A percentile compares a stretch with the other conserved stretches of the same genome.
Conservation (phyloP, 2,329 filamentous ascomycete genomes). For the Claviceps sp. region DNA sequence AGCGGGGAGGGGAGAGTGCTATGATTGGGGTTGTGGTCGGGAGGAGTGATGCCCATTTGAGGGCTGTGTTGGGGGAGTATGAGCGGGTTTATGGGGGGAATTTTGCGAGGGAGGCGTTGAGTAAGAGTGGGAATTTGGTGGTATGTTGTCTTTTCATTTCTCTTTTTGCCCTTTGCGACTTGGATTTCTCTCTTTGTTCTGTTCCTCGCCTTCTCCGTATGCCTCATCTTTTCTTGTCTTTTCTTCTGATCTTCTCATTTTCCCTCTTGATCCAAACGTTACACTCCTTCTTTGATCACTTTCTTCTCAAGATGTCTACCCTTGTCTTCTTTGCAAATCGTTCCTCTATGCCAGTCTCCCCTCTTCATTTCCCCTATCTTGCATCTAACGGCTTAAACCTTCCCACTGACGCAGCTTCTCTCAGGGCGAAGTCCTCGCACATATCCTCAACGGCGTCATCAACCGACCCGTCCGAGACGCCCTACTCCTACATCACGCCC, state of each 20-base stretch:
- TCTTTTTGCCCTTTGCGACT: neutral
- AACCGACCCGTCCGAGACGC: slow-evolving; percentile 91
- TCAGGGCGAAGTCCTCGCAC: slow-evolving; percentile 84
- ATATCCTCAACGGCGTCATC: slow-evolving; percentile 92
- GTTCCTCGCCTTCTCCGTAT: neutral
- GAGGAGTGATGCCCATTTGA: slow-evolving; percentile 68
- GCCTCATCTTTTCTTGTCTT: neutral
- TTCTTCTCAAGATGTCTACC: neutral
- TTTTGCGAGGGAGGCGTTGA: slow-evolving; percentile 76
- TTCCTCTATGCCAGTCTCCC: too few relatives aligned
- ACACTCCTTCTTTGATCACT: neutral
- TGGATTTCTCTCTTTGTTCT: slow-evolving; percentile 13
- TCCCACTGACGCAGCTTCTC: too few relatives aligned
- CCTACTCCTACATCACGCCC: slow-evolving; percentile 78
- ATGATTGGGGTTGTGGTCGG: slow-evolving; percentile 79
- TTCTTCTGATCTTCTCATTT: neutral
- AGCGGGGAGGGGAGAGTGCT: slow-evolving; percentile 71
- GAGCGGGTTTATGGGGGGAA: slow-evolving; percentile 61
- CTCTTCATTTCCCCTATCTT: too few relatives aligned
- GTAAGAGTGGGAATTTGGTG: slow-evolving; percentile 82
- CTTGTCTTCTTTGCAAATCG: too few relatives aligned
- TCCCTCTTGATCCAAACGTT: neutral
- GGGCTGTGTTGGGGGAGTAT: slow-evolving; percentile 67
- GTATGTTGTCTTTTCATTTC: slow-evolving; percentile 41
- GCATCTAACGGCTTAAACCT: too few relatives aligned